phyloP scores from a whole-genome alignment of 2,329 filamentous ascomycete species.

The Clarireedia homoeocarpa region DNA sequence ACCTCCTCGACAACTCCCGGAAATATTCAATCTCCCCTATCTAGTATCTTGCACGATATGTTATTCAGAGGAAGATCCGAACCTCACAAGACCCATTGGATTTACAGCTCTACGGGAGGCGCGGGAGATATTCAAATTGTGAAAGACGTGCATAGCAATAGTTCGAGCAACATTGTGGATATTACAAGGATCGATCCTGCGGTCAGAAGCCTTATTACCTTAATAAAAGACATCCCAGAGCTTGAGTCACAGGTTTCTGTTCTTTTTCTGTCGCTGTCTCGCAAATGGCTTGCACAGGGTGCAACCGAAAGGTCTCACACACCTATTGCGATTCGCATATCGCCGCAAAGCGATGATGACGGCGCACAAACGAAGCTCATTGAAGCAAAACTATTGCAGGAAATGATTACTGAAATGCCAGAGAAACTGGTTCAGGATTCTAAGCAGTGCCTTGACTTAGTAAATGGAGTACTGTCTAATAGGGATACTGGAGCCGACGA shows the following conservation, averaged over 20 bases:
- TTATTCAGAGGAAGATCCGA: conserved; percentile 43
- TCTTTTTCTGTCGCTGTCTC: conserved; percentile 53
- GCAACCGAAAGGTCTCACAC: not conserved
- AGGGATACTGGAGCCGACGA: conserved; percentile 25
- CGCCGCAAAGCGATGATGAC: conserved; percentile 27
- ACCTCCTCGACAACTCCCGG: conserved; percentile 35
- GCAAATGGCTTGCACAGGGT: conserved; percentile 44
- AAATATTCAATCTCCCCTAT: conserved; percentile 35
- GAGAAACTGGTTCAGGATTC: conserved; percentile 57
- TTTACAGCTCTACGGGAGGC: conserved; percentile 38
- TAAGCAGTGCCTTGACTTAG: conserved; percentile 55
- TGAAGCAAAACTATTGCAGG: conserved; percentile 55
- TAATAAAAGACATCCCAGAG: conserved; percentile 37
- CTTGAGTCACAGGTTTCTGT: conserved; percentile 41
- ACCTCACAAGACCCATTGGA: conserved; percentile 38
- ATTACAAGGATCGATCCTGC: conserved; percentile 31
- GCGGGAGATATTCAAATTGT: conserved; percentile 45
- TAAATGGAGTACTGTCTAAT: conserved; percentile 47
- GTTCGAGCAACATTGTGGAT: conserved; percentile 2
- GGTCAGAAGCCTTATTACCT: conserved; percentile 40
- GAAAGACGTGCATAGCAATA: conserved; percentile 10
- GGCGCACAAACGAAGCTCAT: conserved; percentile 43
- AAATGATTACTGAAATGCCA: conserved; percentile 54
- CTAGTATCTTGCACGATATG: conserved; percentile 44
- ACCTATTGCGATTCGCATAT: conserved; percentile 25